Evolutionary conservation across 768 basidiomycete species (phyloP), one percentile per base, ranked within the genome.

Genomic region (Mycena pura): DNA sequence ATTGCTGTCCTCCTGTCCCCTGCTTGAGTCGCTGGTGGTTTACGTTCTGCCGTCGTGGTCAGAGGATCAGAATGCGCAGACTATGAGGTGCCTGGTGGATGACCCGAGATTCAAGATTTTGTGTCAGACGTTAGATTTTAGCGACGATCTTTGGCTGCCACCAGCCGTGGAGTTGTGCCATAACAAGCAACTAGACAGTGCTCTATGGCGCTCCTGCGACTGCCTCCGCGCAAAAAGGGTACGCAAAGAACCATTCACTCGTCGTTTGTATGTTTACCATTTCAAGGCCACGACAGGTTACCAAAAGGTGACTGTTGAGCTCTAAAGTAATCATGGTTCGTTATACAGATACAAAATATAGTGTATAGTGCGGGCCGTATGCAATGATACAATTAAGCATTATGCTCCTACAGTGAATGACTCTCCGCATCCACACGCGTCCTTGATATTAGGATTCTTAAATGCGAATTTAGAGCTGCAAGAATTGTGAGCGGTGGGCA

Each of bases 391-490:
- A 53, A 53, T 41, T 56, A n/a, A n/a, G n/a, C n/a, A 68, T 77
- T 40, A 82, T 73, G 77, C 77, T 48, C 69, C 73, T 59, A 93
- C 85, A 45, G 85, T 90, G 77, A 95, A 95, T 0, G 93, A 95
- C 78, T 96, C 95, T 62, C 95, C 95, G 70, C 95, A 96, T 50
- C 95, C 95, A 74, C 95, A 97, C 7, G 93, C 92, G 70, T 96
- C 95, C 77, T 89, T 92, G 75, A 96, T 89, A 74, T 97, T 97
- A 7, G 95, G 95, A 71, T 96, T 96, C 78, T 89, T 86, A 76
- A 92, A 92, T 27, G 86, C 83, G 69, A 93, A 92, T 75, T 88
- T 92, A 48, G 91, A 86, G 72, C 92, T 93, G 69, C 6, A 25
- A 21, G 21, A 47, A 45, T 19, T 11, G 39, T 62, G 51, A 45